Conservation (phyloP, 1,139 yeast species). For the Geotrichum klebahnii region DNA sequence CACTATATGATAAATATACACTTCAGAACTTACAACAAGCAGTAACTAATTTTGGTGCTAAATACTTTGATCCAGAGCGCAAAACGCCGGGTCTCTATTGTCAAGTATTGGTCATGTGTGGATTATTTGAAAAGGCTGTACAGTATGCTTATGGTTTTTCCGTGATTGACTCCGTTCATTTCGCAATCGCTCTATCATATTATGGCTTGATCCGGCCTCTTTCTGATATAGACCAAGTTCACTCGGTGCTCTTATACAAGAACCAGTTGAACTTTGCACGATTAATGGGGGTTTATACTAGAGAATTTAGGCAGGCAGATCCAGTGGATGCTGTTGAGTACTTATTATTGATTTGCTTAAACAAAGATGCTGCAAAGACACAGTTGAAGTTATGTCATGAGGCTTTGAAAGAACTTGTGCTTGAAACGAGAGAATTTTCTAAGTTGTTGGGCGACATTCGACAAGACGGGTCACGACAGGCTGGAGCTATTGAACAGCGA, state of each 20-base stretch:
- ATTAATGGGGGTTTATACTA: constrained; percentile 51
- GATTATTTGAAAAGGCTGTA: constrained; percentile 78
- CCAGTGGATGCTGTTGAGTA: constrained; percentile 91
- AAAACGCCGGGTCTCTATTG: constrained; percentile 69
- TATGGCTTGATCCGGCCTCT: constrained; percentile 65
- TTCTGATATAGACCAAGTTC: constrained; percentile 30
- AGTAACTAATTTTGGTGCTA: constrained; percentile 67
- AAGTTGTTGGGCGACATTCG: constrained; percentile 76
- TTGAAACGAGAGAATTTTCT: constrained; percentile 81
- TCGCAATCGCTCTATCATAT: constrained; percentile 76
- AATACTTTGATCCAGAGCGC: constrained; percentile 60
- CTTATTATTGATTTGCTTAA: constrained; percentile 64
- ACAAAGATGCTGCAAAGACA: constrained; percentile 34
- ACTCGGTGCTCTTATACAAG: constrained; percentile 28
- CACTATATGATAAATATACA: constrained; percentile 68
- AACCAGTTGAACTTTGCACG: constrained; percentile 39
- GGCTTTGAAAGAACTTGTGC: constrained; percentile 75
- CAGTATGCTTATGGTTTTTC: constrained; percentile 61
- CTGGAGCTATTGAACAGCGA: constrained; percentile 82
- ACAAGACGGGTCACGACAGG: constrained; percentile 68
- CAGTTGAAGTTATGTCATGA: constrained; percentile 61
- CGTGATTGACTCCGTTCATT: constrained; percentile 89
- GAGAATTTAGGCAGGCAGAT: constrained; percentile 77
- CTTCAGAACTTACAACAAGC: constrained; percentile 65
- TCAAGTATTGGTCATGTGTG: constrained; percentile 69